Percentiles rank a stretch among this genome's conserved stretches.
These are phyloP conservation scores for Synchytrium microbalum DNA, from an alignment of 371 early-diverging fungal species.

Conservation along the genomic window DNA sequence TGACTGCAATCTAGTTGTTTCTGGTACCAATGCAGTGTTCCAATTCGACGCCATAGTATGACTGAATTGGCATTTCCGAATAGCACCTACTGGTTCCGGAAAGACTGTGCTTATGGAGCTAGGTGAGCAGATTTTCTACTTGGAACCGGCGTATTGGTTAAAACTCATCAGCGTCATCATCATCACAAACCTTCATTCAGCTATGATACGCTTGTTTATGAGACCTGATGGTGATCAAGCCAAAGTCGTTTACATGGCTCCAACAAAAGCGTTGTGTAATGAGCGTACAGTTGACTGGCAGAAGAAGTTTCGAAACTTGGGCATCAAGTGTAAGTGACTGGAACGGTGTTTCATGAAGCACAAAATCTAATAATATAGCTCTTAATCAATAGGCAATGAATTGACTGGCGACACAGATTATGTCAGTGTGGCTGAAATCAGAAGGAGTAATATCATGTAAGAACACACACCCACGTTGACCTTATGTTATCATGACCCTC, in stretches of 20 bases:
- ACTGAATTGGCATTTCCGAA: not conserved
- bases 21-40: conserved; percentile 17
- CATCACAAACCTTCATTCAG: conserved; percentile 15
- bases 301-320: conserved; percentile 47
- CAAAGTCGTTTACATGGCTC: conserved; percentile 76
- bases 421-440: conserved; percentile 32
- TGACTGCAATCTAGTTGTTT: conserved; percentile 52
- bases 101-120: conserved; percentile 72
- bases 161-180: not conserved
- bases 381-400: conserved; percentile 35
- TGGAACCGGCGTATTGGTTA: not conserved
- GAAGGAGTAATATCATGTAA: conserved; percentile 32
- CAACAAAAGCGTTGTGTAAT: conserved; percentile 76
- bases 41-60: conserved; percentile 5
- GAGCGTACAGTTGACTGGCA: conserved; percentile 64
- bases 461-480: too few species aligned
- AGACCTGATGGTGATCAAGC: conserved; percentile 19
- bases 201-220: conserved; percentile 48
- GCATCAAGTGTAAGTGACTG: conserved; percentile 42
- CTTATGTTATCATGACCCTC: too few species aligned
- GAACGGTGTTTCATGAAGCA: conserved; percentile 5
- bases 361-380: conserved; percentile 9
- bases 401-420: conserved; percentile 73
- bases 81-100: conserved; percentile 83
- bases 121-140: conserved; percentile 16